Percentiles rank a stretch among this genome's conserved stretches.
phyloP scores from a whole-genome alignment of 805 yeast species.

The Lachancea sp. region DNA sequence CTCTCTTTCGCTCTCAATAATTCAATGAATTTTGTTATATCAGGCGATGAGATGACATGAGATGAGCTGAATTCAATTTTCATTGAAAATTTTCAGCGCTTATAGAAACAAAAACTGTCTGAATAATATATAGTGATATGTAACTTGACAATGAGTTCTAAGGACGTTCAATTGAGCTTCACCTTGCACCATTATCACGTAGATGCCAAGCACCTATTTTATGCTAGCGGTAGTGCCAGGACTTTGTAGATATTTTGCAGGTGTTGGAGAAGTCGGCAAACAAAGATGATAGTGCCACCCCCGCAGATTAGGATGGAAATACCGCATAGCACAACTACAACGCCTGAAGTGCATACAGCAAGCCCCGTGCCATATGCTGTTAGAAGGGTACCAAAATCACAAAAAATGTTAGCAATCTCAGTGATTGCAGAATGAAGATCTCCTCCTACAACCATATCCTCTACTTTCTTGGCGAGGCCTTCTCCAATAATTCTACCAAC shows the following conservation, averaged over 20 bases:
- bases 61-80: background rate
- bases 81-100: slow-evolving; percentile 1
- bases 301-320: slow-evolving; percentile 6
- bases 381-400: slow-evolving; percentile 7
- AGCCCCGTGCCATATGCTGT: slow-evolving; percentile 8
- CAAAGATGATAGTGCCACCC: slow-evolving; percentile 8
- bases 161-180: too few relatives aligned
- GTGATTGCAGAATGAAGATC: slow-evolving; percentile 5
- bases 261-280: slow-evolving; percentile 3
- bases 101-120: background rate
- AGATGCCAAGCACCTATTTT: background rate
- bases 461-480: slow-evolving; percentile 4
- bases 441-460: slow-evolving; percentile 5
- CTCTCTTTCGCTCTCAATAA: background rate
- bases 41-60: slow-evolving; percentile 1
- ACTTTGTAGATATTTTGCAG: slow-evolving; percentile 2
- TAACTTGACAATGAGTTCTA: background rate
- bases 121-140: background rate
- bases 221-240: background rate
- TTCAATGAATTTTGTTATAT: background rate
- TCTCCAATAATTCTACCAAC: slow-evolving; percentile 6
- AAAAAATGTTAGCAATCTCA: slow-evolving; percentile 4
- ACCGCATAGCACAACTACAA: slow-evolving; percentile 4
- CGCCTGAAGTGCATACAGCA: slow-evolving; percentile 4
- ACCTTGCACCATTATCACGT: background rate